phyloP scores from a whole-genome alignment of 148 eudicot genomes.

The Fallopia convolvulus region DNA sequence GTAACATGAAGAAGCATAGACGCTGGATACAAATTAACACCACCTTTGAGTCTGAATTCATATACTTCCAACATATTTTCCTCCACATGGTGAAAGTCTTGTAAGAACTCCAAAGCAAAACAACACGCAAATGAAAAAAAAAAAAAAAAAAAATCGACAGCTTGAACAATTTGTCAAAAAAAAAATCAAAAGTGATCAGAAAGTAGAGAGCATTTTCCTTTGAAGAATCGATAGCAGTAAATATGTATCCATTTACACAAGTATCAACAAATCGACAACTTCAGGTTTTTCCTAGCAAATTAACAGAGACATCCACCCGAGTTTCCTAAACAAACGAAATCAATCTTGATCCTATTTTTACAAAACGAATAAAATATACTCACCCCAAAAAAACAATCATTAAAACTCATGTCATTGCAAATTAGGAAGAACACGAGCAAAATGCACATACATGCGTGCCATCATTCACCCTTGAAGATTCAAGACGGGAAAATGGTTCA shows the following conservation, averaged over 20 bases:
- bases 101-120: too few species aligned
- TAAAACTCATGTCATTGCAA: background rate
- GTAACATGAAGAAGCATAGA: too few species aligned
- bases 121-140: too few species aligned
- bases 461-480: background rate
- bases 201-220: background rate
- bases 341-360: slow-evolving; percentile 15
- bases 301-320: background rate
- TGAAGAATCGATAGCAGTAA: too few species aligned
- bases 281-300: too few species aligned
- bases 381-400: background rate
- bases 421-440: too few species aligned
- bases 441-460: background rate
- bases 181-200: too few species aligned
- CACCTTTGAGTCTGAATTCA: too few species aligned
- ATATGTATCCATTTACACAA: slow-evolving; percentile 2
- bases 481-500: slow-evolving; percentile 7
- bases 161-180: background rate
- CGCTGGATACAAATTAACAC: too few species aligned
- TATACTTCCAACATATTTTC: too few species aligned
- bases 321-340: slow-evolving; percentile 13
- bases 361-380: slow-evolving; percentile 8
- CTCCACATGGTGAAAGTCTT: too few species aligned
- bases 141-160: too few species aligned
- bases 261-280: background rate